These are phyloP conservation scores for Nicotiana noctiflora DNA, from an alignment of 257 asterid genomes.

Conservation along the genomic window DNA sequence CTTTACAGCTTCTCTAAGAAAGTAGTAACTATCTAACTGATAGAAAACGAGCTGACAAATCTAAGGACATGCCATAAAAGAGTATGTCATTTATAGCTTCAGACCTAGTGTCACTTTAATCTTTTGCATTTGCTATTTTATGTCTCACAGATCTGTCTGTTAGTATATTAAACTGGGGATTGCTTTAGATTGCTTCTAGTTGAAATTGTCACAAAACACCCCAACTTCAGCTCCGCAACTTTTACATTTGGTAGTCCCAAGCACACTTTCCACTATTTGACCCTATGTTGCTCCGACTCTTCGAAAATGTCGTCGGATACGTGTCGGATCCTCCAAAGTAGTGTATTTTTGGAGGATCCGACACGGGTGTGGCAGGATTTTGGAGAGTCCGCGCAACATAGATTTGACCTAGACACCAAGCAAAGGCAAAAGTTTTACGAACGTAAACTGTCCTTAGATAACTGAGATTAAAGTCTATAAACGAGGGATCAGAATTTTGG, in stretches of 20 bases:
- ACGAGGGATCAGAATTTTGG: not conserved
- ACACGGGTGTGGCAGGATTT: too few species aligned
- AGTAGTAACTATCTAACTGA: not conserved
- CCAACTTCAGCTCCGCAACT: not conserved
- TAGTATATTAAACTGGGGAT: not conserved
- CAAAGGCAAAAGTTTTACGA: not conserved
- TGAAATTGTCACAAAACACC: not conserved
- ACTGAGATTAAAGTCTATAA: not conserved
- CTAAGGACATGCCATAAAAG: not conserved
- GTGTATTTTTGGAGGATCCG: too few species aligned
- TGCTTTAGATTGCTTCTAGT: not conserved
- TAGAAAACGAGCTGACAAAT: not conserved
- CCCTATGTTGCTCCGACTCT: too few species aligned
- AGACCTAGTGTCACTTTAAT: not conserved
- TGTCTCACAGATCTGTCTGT: not conserved
- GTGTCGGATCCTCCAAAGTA: too few species aligned
- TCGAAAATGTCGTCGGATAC: too few species aligned
- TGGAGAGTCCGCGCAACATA: too few species aligned
- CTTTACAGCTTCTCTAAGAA: not conserved
- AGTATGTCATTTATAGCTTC: not conserved
- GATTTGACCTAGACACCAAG: constrained; percentile 1
- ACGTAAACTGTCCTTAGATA: not conserved
- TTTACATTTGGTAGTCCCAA: not conserved
- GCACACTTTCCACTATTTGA: not conserved
- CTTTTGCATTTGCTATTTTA: not conserved